Base-by-base conservation (phyloP, 2,329 filamentous ascomycete species). In the Talaromyces pinophilus region DNA sequence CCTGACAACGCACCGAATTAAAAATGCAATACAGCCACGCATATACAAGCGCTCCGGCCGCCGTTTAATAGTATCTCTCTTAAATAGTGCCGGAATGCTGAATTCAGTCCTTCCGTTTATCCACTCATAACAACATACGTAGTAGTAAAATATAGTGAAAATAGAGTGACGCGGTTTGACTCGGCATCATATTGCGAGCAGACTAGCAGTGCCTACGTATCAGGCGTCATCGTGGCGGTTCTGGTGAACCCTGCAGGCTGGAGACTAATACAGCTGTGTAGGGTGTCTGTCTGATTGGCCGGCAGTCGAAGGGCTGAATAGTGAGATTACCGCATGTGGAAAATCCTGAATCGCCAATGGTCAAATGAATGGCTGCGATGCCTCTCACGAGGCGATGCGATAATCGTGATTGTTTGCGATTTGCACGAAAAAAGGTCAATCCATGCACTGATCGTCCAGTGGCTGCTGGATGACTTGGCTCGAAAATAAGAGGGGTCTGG, bases 31-130 rank as follows among this genome's bases (percentile, higher is more conserved):
- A 13, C 38, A n/a, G 17, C 35, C 35, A 59, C 22, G 6, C 22
- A 25, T 17, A 8, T 57, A 46, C 59, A 66, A 66, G 64, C 64
- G 64, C 64, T 42, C 19, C 55, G 59, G 59, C 64, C 64, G 64
- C 64, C 19, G 52, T 63, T 59, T 66, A 57, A 64, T 54, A n/a
- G 28, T n/a, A 63, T 48, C 61, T 48, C 60, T 62, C 48, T 54
- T 25, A 25, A 15, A 19, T 35, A 35, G 52, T n/a, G 52, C 25
- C 25, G 52, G 10, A 22, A 35, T 38, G 52, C 52, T 15, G 10
- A 5, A 35, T 38, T 22, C 33, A 15, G 54, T 19, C 5, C n/a
- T 15, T 40, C 52, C 52, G 30, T 13, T 17, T 25, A 40, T 25
- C 19, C n/a, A 22, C 48, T 17, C n/a, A 7, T 35, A 25, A 25